These are phyloP conservation scores for Helicocarpus griseus DNA, from an alignment of 2,329 filamentous ascomycete species.

Conservation along the genomic window DNA sequence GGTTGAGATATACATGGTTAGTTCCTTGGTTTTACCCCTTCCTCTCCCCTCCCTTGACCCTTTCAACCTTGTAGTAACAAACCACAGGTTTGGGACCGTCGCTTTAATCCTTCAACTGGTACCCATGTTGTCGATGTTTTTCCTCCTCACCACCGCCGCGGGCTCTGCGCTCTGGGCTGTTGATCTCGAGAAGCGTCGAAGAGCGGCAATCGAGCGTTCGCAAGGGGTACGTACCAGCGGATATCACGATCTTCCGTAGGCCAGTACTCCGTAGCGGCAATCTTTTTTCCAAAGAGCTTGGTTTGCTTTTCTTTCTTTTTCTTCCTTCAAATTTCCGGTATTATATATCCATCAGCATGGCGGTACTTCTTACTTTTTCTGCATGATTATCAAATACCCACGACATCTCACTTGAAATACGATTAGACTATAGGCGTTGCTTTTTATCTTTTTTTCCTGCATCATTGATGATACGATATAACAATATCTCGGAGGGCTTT, in stretches of 20 bases:
- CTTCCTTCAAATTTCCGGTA: neutral
- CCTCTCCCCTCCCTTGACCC: neutral
- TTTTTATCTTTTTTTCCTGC: neutral
- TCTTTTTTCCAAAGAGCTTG: too few relatives aligned
- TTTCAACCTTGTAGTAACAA: too few relatives aligned
- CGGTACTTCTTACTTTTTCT: neutral
- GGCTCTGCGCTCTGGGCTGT: slow-evolving; percentile 82
- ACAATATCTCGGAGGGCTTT: too few relatives aligned
- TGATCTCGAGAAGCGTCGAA: slow-evolving; percentile 51
- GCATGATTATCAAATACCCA: neutral
- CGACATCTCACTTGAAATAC: neutral
- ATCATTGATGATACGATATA: too few relatives aligned
- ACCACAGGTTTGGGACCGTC: slow-evolving; percentile 63
- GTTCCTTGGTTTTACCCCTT: slow-evolving; percentile 9
- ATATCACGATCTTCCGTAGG: slow-evolving; percentile 28
- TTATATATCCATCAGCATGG: neutral
- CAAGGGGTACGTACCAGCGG: slow-evolving; percentile 14
- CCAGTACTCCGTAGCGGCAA: slow-evolving; percentile 9
- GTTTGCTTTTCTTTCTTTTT: neutral
- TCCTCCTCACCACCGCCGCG: slow-evolving; percentile 75
- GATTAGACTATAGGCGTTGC: neutral
- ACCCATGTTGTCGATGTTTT: slow-evolving; percentile 86
- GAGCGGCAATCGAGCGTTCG: neutral
- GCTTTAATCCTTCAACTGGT: slow-evolving; percentile 80
- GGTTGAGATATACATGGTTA: slow-evolving; percentile 78